Evolutionary conservation across 305 asterid genomes (phyloP).

Genomic region (Petunia hybrid): DNA sequence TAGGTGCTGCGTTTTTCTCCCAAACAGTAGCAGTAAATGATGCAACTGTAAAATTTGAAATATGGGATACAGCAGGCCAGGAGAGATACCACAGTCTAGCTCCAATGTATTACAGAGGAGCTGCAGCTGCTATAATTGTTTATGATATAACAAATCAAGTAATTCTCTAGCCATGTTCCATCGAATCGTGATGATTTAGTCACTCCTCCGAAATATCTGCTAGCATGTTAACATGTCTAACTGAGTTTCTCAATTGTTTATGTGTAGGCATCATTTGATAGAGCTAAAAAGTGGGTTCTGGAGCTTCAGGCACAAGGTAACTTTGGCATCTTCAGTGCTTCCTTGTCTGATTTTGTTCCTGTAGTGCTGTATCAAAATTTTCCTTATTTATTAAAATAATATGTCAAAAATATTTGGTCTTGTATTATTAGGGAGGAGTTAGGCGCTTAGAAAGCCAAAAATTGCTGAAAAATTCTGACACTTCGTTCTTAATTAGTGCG

Average conservation of each 20-base stretch:
- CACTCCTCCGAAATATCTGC: not conserved
- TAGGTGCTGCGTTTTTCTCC: conserved; percentile 87
- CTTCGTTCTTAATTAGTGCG: not conserved
- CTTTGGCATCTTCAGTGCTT: conserved; percentile 1
- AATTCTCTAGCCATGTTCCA: conserved; percentile 29
- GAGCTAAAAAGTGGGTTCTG: conserved; percentile 52
- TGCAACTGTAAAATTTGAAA: conserved; percentile 82
- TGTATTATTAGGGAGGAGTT: conserved; percentile 1
- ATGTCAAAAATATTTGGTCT: not conserved
- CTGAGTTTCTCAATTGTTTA: not conserved
- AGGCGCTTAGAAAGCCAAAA: not conserved
- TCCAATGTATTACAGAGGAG: conserved; percentile 91
- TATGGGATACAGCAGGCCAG: conserved; percentile 94
- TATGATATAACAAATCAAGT: conserved; percentile 79
- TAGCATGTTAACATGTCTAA: conserved; percentile 6
- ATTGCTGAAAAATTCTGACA: not conserved
- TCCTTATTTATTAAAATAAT: not conserved
- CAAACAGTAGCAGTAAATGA: conserved; percentile 84
- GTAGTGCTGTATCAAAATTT: not conserved
- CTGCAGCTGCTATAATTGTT: conserved; percentile 85
- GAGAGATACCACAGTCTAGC: conserved; percentile 93
- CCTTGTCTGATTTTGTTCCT: not conserved
- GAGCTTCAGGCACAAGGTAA: conserved; percentile 52
- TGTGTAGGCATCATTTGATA: conserved; percentile 46
- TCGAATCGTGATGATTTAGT: not conserved